Base-by-base conservation (phyloP, 1,284 basidiomycete genomes). In the Waitea zeae region DNA sequence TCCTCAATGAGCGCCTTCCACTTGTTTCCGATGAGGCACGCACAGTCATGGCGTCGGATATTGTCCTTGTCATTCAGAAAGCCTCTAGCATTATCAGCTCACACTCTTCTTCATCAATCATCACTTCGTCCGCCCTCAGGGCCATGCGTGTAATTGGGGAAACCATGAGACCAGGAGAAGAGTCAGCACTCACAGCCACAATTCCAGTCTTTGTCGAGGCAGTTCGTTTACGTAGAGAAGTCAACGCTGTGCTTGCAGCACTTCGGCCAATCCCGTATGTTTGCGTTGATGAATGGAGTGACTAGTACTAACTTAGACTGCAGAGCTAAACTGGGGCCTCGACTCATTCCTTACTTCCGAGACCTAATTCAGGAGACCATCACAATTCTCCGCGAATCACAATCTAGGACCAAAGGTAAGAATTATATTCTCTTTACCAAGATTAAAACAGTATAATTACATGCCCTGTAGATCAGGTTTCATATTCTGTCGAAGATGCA, bases 321-420 rank as follows among this genome's bases (percentile, higher is more conserved):
- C 42, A 87, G 84, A 15, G 53, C 62, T 13, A 76, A 74, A 36
- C 66, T 92, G n/a, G 86, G 83, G 0, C 84, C 88, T 14, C 75
- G 89, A 0, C 62, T 86, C 33, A 86, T 95, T 34, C 84, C 89
- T 4, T 67, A 73, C 54, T 77, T 90, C 52, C 73, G 73, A 37
- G 62, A 69, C n/a, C 67, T 89, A 32, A 63, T 83, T 20, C 56
- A 67, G 5, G 61, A 71, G 35, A 70, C 70, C 39, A 58, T 75
- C 18, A 42, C 49, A 6, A 47, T 74, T 27, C 56, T 78, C 30
- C 59, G 59, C 12, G 56, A 62, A 36, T 51, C n/a, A n/a, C n/a
- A 54, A 22, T 49, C 58, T 17, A 45, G 53, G 36, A 53, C 58
- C 50, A 26, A 9, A n/a, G 24, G 24, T 26, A 26, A 26, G 24